Percentiles rank a stretch among this genome's conserved stretches.
Evolutionary conservation across 768 basidiomycete genomes (phyloP).

Genomic region (Suillus americanus): DNA sequence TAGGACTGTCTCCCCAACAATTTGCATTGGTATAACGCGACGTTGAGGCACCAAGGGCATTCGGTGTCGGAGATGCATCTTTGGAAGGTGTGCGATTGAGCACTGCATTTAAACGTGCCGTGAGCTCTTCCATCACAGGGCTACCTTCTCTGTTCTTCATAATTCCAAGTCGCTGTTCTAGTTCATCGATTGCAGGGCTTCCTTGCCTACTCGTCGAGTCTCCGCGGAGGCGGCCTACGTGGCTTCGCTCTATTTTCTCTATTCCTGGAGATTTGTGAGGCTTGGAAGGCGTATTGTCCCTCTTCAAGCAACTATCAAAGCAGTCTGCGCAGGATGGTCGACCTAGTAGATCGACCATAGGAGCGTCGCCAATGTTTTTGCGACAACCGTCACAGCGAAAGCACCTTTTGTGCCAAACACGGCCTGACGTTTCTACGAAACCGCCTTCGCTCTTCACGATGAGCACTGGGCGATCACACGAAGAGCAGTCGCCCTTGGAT

Average conservation of each 20-base stretch:
- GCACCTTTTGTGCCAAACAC: conserved; percentile 81
- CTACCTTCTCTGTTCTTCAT: conserved; percentile 53
- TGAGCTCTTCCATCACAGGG: conserved; percentile 52
- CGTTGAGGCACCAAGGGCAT: conserved; percentile 14
- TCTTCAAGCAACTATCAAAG: conserved; percentile 73
- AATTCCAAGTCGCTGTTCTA: conserved; percentile 61
- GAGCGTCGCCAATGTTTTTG: conserved; percentile 69
- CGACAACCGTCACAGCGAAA: conserved; percentile 74
- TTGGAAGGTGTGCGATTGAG: conserved; percentile 34
- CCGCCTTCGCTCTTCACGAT: conserved; percentile 75
- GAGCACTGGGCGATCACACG: conserved; percentile 70
- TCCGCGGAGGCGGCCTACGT: conserved; percentile 46
- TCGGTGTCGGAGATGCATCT: conserved; percentile 27
- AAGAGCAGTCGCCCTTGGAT: conserved; percentile 70
- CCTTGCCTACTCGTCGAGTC: conserved; percentile 47
- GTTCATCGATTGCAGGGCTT: conserved; percentile 64
- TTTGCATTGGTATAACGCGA: conserved; percentile 20
- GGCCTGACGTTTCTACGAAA: conserved; percentile 68
- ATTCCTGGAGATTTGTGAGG: conserved; percentile 37
- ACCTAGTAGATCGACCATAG: conserved; percentile 83
- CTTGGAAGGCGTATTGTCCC: conserved; percentile 40
- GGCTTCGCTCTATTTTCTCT: conserved; percentile 33
- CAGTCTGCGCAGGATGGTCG: conserved; percentile 78
- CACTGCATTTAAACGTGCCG: conserved; percentile 42
- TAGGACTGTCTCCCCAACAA: conserved; percentile 20